Evolutionary conservation across 1,284 basidiomycete species (phyloP).

Genomic region (Ceratobasidium sp.): DNA sequence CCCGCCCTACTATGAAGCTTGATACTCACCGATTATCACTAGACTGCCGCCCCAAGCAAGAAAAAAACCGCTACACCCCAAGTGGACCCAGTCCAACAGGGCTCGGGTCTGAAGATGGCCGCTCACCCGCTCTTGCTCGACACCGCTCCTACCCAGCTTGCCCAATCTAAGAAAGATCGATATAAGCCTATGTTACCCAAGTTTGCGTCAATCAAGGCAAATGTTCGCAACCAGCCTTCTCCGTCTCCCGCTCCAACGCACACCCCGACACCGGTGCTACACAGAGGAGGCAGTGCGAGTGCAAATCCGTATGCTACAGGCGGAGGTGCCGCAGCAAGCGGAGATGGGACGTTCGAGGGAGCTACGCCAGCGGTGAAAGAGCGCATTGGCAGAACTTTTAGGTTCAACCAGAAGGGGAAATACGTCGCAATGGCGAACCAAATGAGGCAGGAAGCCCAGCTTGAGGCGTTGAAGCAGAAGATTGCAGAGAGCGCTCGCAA

Average conservation of each 20-base stretch:
- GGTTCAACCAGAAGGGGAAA: conserved; percentile 90
- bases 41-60: conserved; percentile 58
- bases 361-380: conserved; percentile 61
- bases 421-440: conserved; percentile 86
- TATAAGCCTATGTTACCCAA: conserved; percentile 98
- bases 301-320: conserved; percentile 77
- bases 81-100: conserved; percentile 70
- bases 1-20: background rate
- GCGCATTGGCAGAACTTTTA: conserved; percentile 71
- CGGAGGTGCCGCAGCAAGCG: conserved; percentile 51
- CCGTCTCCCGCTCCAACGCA: conserved; percentile 64
- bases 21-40: conserved; percentile 37
- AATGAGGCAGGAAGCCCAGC: conserved; percentile 80
- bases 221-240: conserved; percentile 71
- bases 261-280: conserved; percentile 49
- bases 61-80: conserved; percentile 56
- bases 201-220: conserved; percentile 92
- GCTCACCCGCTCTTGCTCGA: conserved; percentile 87
- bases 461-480: conserved; percentile 90
- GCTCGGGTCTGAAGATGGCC: conserved; percentile 85
- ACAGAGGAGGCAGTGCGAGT: conserved; percentile 42
- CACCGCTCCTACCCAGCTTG: conserved; percentile 57
- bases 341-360: conserved; percentile 69
- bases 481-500: conserved; percentile 92
- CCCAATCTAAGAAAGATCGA: conserved; percentile 82